These are phyloP conservation scores for Fusarium torulosum DNA, from an alignment of 2,329 filamentous ascomycete genomes.

Conservation along the genomic window DNA sequence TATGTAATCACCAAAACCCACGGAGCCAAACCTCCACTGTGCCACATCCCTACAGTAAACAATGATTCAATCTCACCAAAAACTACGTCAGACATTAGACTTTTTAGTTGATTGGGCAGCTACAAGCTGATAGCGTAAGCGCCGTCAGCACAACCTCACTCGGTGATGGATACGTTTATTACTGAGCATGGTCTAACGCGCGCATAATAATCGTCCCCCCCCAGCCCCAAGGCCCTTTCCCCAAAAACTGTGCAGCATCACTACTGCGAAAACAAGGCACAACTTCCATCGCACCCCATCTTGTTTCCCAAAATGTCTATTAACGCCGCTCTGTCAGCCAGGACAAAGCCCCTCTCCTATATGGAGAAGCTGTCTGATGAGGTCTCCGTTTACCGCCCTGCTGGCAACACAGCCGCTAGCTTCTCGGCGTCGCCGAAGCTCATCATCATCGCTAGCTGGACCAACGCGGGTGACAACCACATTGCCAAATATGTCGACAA, in stretches of 20 bases:
- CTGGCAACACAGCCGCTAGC: not conserved
- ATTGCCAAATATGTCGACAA: slow-evolving; percentile 36
- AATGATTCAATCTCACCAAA: slow-evolving; percentile 14
- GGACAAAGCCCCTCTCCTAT: slow-evolving; percentile 11
- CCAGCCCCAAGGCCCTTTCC: not conserved
- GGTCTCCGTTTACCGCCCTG: slow-evolving; percentile 17
- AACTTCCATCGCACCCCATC: not conserved
- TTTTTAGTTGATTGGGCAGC: not conserved
- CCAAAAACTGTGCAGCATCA: not conserved
- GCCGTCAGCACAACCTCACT: not conserved
- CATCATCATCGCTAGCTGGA: slow-evolving; percentile 28
- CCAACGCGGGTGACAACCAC: slow-evolving; percentile 20
- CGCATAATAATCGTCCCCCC: not conserved
- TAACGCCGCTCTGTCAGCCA: not conserved
- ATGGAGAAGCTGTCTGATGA: slow-evolving; percentile 28
- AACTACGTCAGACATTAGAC: not conserved
- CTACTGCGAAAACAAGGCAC: not conserved
- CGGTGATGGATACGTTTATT: not conserved
- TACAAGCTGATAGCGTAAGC: slow-evolving; percentile 9
- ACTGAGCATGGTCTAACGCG: not conserved
- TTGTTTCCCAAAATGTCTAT: slow-evolving; percentile 5
- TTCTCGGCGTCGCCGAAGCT: slow-evolving; percentile 11
- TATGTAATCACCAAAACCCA: not conserved
- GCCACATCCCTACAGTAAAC: not conserved
- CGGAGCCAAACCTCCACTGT: not conserved